A percentile compares a stretch with the other conserved stretches of the same genome.
These are phyloP conservation scores for Globisporangium spiculum DNA, from an alignment of 352 stramenopile species.

Conservation along the genomic window DNA sequence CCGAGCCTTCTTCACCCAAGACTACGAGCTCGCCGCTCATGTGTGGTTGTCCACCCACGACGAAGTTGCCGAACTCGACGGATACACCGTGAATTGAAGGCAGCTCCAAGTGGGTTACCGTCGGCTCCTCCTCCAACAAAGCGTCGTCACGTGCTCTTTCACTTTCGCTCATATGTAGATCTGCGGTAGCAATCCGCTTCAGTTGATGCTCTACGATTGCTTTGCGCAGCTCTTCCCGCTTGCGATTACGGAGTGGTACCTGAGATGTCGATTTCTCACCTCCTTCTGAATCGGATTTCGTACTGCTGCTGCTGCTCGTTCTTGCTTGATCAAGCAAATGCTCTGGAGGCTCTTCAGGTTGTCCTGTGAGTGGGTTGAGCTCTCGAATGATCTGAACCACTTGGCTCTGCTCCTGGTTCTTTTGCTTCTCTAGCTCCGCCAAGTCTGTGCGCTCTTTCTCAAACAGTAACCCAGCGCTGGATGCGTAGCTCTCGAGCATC, in stretches of 20 bases:
- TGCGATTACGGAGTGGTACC: constrained; percentile 16
- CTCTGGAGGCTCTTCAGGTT: constrained; percentile 33
- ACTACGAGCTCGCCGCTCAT: background rate
- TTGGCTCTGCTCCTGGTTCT: constrained; percentile 11
- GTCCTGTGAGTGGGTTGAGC: constrained; percentile 39
- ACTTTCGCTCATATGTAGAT: background rate
- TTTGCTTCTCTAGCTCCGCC: constrained; percentile 15
- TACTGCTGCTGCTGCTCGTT: background rate
- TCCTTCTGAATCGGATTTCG: background rate
- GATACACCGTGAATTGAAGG: constrained; percentile 26
- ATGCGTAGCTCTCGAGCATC: constrained; percentile 51
- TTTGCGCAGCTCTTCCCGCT: constrained; percentile 28
- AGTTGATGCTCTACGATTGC: constrained; percentile 26
- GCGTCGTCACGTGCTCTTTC: background rate
- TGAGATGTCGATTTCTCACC: background rate
- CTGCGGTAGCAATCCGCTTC: constrained; percentile 2
- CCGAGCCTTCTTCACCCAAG: background rate
- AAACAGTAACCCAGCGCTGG: constrained; percentile 51
- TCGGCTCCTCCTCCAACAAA: background rate
- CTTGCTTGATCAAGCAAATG: constrained; percentile 30
- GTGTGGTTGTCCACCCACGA: background rate
- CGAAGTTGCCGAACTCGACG: constrained; percentile 43
- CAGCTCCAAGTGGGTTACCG: background rate
- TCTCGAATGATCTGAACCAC: constrained; percentile 19
- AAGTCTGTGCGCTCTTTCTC: constrained; percentile 34